These are phyloP conservation scores for Pelargonium australe DNA, from an alignment of 441 rosid genomes.

Conservation along the genomic window DNA sequence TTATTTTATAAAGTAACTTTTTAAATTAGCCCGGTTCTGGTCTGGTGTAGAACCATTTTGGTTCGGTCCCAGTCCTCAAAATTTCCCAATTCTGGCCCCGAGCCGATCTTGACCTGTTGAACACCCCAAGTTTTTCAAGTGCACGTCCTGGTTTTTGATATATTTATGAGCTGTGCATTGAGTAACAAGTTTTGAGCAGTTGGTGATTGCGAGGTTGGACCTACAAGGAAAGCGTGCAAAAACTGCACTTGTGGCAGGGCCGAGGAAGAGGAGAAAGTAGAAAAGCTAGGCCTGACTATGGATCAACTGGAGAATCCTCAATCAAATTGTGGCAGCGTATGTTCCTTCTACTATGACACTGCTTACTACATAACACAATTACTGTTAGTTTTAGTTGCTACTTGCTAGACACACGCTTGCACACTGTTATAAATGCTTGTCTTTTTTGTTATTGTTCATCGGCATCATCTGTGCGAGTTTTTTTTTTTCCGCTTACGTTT, in stretches of 20 bases:
- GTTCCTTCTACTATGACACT: not conserved
- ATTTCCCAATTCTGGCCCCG: no score
- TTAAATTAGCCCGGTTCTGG: no score
- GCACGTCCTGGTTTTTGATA: no score
- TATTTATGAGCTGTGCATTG: slow-evolving; percentile 25
- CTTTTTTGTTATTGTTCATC: not conserved
- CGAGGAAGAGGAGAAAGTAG: slow-evolving; percentile 78
- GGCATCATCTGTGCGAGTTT: not conserved
- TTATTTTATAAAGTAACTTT: no score
- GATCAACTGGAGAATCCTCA: slow-evolving; percentile 79
- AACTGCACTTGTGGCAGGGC: slow-evolving; percentile 94
- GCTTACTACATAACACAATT: slow-evolving; percentile 10
- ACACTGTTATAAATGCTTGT: not conserved
- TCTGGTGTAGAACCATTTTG: no score
- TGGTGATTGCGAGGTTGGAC: slow-evolving; percentile 74
- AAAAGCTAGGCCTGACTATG: slow-evolving; percentile 55
- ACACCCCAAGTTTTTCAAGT: slow-evolving; percentile 25
- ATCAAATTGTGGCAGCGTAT: slow-evolving; percentile 1
- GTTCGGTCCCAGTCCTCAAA: no score
- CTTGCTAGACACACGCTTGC: not conserved
- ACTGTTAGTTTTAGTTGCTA: not conserved
- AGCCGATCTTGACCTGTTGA: no score
- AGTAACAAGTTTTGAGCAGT: slow-evolving; percentile 49
- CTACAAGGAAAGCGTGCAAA: slow-evolving; percentile 92
- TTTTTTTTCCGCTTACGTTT: not conserved